Conservation (phyloP, 2,329 filamentous ascomycete genomes). For the Trichoderma endophyticum region DNA sequence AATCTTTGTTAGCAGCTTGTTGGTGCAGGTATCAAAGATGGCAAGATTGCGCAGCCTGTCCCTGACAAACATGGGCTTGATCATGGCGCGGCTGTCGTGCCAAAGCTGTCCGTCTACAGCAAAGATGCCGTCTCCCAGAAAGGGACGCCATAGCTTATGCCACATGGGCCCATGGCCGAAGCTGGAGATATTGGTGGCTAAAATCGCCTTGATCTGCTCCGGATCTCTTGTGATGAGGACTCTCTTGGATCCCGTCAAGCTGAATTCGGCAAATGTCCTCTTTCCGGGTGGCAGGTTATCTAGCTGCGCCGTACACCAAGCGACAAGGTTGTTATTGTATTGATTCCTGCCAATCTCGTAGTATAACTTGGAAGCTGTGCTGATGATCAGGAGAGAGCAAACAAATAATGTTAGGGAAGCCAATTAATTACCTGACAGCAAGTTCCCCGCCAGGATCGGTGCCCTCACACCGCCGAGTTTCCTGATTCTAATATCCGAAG, state of each 20-base stretch:
- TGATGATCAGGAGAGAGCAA: neutral
- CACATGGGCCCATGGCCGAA: constrained; percentile 48
- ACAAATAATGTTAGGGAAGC: neutral
- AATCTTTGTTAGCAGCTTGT: constrained; percentile 56
- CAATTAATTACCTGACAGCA: constrained; percentile 31
- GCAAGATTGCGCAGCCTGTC: constrained; percentile 47
- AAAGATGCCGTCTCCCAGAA: constrained; percentile 57
- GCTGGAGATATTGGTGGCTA: constrained; percentile 55
- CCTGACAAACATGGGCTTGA: constrained; percentile 52
- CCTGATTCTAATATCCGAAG: constrained; percentile 30
- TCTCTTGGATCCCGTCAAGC: constrained; percentile 23
- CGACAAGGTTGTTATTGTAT: constrained; percentile 21
- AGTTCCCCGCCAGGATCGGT: constrained; percentile 33
- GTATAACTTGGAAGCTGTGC: constrained; percentile 22
- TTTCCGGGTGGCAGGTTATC: constrained; percentile 13
- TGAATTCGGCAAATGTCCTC: constrained; percentile 23
- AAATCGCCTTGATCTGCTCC: constrained; percentile 55
- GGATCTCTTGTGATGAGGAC: constrained; percentile 50
- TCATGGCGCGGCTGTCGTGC: constrained; percentile 51
- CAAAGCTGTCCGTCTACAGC: constrained; percentile 50
- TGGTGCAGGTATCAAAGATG: constrained; percentile 59
- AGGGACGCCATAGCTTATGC: constrained; percentile 41
- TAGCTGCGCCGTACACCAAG: constrained; percentile 20
- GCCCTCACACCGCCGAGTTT: constrained; percentile 34
- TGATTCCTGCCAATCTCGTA: constrained; percentile 23